phyloP scores from a whole-genome alignment of 2,329 filamentous ascomycete genomes.

The Clonostachys rosea region DNA sequence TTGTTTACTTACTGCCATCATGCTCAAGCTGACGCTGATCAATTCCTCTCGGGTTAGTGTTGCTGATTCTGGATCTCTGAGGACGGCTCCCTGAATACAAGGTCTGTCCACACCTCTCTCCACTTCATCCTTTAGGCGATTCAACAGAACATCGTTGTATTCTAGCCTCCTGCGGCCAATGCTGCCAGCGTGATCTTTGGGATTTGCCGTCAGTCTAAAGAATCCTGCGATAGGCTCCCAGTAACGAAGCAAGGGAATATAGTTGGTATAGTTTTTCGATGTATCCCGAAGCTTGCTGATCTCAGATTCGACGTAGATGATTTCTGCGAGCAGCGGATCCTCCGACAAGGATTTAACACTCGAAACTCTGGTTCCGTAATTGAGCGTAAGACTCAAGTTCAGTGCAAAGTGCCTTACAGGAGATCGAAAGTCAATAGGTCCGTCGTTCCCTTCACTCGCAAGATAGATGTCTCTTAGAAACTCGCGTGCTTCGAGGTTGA shows the following conservation, averaged over 20 bases:
- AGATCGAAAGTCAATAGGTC: conserved; percentile 52
- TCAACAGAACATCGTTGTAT: conserved; percentile 10
- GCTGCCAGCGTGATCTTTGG: conserved; percentile 4
- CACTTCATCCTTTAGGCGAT: conserved; percentile 10
- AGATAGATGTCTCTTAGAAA: conserved; percentile 58
- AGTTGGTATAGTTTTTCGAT: conserved; percentile 12
- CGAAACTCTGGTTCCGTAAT: conserved; percentile 52
- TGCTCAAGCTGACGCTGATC: conserved; percentile 63
- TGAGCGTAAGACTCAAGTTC: conserved; percentile 59
- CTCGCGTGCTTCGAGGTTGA: conserved; percentile 56
- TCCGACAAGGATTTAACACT: conserved; percentile 8
- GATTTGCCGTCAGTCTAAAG: neutral
- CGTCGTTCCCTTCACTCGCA: conserved; percentile 44
- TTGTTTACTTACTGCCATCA: conserved; percentile 25
- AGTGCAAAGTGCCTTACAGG: conserved; percentile 62
- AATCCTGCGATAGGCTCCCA: conserved; percentile 3
- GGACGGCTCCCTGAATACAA: conserved; percentile 63
- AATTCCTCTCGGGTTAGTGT: conserved; percentile 58
- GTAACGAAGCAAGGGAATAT: conserved; percentile 11
- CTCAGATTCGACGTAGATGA: conserved; percentile 12
- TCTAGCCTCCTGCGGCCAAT: conserved; percentile 10
- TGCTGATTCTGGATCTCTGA: conserved; percentile 63
- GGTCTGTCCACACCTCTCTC: conserved; percentile 56
- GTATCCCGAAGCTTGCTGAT: conserved; percentile 11
- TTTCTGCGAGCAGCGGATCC: conserved; percentile 15